Percentiles rank a stretch among this genome's conserved stretches.
These are phyloP conservation scores for Capsicum baccatum DNA, from an alignment of 257 asterid genomes.

Conservation along the genomic window DNA sequence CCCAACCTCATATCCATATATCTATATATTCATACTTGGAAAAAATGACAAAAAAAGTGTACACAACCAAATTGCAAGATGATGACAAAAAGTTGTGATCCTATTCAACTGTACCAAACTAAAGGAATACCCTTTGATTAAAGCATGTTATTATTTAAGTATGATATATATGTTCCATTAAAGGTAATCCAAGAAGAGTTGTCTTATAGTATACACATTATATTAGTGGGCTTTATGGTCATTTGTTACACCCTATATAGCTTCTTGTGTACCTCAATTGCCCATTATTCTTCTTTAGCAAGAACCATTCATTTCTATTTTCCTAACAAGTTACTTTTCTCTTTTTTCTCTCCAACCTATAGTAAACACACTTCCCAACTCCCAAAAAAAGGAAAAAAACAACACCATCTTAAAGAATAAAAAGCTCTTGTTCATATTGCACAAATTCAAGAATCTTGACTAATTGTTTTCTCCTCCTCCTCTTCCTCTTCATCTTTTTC, in stretches of 20 bases:
- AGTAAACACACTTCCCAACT: conserved; percentile 30
- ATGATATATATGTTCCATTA: conserved; percentile 17
- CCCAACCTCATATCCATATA: background rate
- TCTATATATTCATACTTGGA: background rate
- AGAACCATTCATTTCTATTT: conserved; percentile 28
- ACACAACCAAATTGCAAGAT: background rate
- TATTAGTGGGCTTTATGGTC: conserved; percentile 20
- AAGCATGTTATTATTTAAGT: background rate
- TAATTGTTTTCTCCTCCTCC: background rate
- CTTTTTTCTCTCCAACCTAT: background rate
- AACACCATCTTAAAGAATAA: background rate
- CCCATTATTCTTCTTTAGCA: conserved; percentile 28
- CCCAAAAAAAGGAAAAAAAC: conserved; percentile 25
- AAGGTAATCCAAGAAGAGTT: conserved; percentile 14
- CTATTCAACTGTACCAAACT: conserved; percentile 14
- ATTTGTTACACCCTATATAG: conserved; percentile 7
- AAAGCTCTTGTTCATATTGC: conserved; percentile 23
- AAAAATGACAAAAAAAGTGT: background rate
- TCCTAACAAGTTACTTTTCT: background rate
- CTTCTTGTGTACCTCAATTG: conserved; percentile 32
- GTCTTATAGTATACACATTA: background rate
- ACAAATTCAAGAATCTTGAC: conserved; percentile 33
- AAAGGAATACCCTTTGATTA: conserved; percentile 26
- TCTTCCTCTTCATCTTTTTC: background rate
- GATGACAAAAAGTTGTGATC: conserved; percentile 26